Base-by-base conservation (phyloP, 192 early-diverging fungal genomes). In the Coemansia sp. region DNA sequence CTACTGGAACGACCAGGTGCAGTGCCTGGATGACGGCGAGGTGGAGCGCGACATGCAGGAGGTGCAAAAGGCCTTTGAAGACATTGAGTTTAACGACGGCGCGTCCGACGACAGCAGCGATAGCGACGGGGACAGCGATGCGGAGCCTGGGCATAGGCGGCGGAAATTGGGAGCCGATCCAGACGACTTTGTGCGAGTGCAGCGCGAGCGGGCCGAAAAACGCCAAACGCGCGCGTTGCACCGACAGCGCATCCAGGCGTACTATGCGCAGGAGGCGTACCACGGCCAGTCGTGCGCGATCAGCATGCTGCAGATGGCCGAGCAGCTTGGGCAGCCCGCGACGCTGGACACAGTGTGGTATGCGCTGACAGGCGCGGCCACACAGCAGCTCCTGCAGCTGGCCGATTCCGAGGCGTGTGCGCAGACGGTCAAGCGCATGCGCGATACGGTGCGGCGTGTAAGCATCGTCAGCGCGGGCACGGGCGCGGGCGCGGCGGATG, bases 1-100 rank as follows among this genome's bases (percentile, higher is more conserved):
- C 10, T 91, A 82, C 51, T 78, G 80, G 58, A 77, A 83, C 42
- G 84, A 86, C 25, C 84, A 90, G 55, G 77, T 97, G 9, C 81
- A 84, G 39, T 85, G 93, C 17, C 75, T 95, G 61, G 93, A 93
- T 54, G 91, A 95, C 49, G 86, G 83, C n/a, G 86, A 88, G 30
- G 76, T 87, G 7, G 90, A 90, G 24, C 77, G 71, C 25, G 75
- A 83, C n/a, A 77, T 89, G 63, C 52, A 42, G 0, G 78, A 82
- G 24, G 58, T 93, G 22, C 77, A 81, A 20, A 59, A 82, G 25
- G 92, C 91, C 4, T 87, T 86, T 54, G 73, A 85, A 35, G 49
- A 51, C 1, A 51, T 78, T 26, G 67, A 70, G 55, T 65, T 67
- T 71, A 58, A 51, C 13, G 50, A 58, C 14, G 34, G 42, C 45